A percentile compares a stretch with the other conserved stretches of the same genome.
Evolutionary conservation across 495 filamentous ascomycete genomes (phyloP).

Genomic region (Talaromyces ruber): DNA sequence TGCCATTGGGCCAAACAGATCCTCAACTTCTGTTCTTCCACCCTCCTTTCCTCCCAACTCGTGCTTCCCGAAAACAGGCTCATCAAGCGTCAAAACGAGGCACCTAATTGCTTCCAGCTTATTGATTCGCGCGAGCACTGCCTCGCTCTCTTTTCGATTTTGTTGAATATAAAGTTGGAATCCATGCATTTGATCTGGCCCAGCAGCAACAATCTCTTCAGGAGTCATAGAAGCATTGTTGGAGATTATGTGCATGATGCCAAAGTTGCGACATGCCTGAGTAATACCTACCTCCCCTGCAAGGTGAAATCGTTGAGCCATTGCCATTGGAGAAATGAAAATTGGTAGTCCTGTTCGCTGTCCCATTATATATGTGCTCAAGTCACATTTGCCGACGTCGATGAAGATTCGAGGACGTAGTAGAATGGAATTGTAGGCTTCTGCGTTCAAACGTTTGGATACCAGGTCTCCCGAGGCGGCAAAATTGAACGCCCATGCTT

Average conservation of each 20-base stretch:
- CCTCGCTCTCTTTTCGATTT: conserved; percentile 72
- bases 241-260: conserved; percentile 74
- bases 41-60: conserved; percentile 30
- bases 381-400: conserved; percentile 63
- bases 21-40: background rate
- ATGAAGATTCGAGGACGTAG: conserved; percentile 83
- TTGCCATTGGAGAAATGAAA: conserved; percentile 79
- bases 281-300: conserved; percentile 83
- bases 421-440: conserved; percentile 69
- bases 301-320: conserved; percentile 84
- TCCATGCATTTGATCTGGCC: conserved; percentile 66
- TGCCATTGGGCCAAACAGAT: conserved; percentile 38
- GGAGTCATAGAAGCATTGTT: conserved; percentile 86
- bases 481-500: conserved; percentile 92
- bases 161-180: conserved; percentile 90
- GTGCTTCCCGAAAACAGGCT: conserved; percentile 82
- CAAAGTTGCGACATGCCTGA: conserved; percentile 63
- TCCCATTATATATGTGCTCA: conserved; percentile 61
- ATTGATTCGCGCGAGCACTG: conserved; percentile 68
- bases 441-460: conserved; percentile 71
- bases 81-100: conserved; percentile 84
- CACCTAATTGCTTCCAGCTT: conserved; percentile 65
- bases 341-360: conserved; percentile 63
- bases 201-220: conserved; percentile 73
- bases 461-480: conserved; percentile 78